Percentiles rank a stretch among this genome's conserved stretches.
Evolutionary conservation across 495 filamentous ascomycete genomes (phyloP).

Genomic region (Hyaloscypha variabilis): DNA sequence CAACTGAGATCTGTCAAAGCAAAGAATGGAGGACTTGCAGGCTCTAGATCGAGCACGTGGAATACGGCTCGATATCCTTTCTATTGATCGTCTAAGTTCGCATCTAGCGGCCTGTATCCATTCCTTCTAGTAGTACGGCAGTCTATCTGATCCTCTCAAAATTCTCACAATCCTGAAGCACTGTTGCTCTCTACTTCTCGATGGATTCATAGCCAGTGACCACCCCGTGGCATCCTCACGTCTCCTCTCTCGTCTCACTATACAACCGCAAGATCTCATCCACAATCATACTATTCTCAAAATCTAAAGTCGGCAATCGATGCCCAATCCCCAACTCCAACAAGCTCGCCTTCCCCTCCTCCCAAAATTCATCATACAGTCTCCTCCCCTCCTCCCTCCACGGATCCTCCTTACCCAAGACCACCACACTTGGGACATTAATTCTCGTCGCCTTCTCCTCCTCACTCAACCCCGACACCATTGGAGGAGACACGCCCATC

Average conservation of each 20-base stretch:
- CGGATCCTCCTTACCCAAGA: constrained; percentile 36
- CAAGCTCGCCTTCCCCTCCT: constrained; percentile 20
- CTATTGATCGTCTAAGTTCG: no score
- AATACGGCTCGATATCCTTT: no score
- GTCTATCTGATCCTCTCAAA: no score
- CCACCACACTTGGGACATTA: constrained; percentile 34
- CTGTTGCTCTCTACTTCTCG: no score
- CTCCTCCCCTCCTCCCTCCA: constrained; percentile 31
- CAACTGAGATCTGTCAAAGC: no score
- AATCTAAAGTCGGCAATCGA: constrained; percentile 31
- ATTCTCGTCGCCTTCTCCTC: constrained; percentile 27
- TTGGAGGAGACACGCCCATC: constrained; percentile 23
- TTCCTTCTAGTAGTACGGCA: no score
- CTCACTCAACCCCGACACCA: constrained; percentile 4
- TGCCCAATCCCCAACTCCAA: constrained; percentile 36
- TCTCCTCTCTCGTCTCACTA: constrained; percentile 8
- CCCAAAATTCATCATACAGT: constrained; percentile 32
- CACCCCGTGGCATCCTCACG: no score
- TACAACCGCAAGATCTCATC: constrained; percentile 34
- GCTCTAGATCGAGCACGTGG: no score
- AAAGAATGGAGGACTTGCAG: no score
- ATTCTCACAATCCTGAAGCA: no score
- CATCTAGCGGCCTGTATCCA: no score
- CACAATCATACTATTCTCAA: constrained; percentile 34
- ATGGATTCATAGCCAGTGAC: no score